Conservation (phyloP, 331 rosid genomes). For the Quercus lobata region DNA sequence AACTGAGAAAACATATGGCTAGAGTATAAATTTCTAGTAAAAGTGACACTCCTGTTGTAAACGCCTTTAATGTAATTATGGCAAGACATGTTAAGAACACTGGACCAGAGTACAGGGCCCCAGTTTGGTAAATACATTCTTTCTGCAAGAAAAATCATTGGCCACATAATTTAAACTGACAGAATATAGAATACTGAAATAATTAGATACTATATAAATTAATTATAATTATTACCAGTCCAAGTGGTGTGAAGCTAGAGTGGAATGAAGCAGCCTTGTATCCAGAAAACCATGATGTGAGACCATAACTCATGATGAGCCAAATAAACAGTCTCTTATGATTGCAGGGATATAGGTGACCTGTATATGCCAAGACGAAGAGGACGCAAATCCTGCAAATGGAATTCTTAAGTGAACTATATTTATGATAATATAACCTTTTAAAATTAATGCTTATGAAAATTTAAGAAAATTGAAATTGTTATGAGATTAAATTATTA, state of each 20-base stretch:
- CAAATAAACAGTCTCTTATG: too few relatives aligned
- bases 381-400: slow-evolving; percentile 6
- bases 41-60: too few relatives aligned
- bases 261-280: slow-evolving; percentile 1
- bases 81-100: not conserved
- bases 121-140: slow-evolving; percentile 10
- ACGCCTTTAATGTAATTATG: not conserved
- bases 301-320: not conserved
- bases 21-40: too few relatives aligned
- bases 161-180: not conserved
- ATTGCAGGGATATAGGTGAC: slow-evolving; percentile 7
- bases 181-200: not conserved
- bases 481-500: too few relatives aligned
- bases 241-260: not conserved
- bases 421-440: not conserved
- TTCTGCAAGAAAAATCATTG: not conserved
- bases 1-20: too few relatives aligned
- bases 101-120: slow-evolving; percentile 1
- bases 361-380: not conserved
- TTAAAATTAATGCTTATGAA: not conserved
- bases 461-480: too few relatives aligned
- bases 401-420: not conserved
- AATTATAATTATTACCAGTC: not conserved
- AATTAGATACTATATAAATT: not conserved
- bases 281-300: not conserved